Conservation (phyloP, 2,329 filamentous ascomycete species). For the Penicillium hesseltinei region DNA sequence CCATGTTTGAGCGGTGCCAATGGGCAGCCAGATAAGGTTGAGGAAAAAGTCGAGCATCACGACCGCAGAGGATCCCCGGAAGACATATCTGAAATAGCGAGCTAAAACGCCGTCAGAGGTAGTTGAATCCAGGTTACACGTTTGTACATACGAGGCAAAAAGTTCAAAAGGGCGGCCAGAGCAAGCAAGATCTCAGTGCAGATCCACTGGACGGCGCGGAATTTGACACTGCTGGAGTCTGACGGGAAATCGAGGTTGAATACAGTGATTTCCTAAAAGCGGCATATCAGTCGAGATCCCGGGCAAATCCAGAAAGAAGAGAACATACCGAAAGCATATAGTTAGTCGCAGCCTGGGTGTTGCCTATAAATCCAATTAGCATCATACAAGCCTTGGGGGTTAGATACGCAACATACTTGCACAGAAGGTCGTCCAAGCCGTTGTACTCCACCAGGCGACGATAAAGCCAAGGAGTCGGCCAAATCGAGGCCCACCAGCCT, state of each 20-base stretch:
- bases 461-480: constrained; percentile 59
- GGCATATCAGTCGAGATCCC: constrained; percentile 8
- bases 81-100: constrained; percentile 39
- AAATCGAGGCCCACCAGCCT: constrained; percentile 55
- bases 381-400: neutral
- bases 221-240: constrained; percentile 54
- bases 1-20: constrained; percentile 55
- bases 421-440: constrained; percentile 61
- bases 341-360: constrained; percentile 52
- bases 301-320: neutral
- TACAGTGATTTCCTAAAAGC: constrained; percentile 54
- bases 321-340: constrained; percentile 52
- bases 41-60: constrained; percentile 59
- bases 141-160: constrained; percentile 48
- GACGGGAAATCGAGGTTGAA: constrained; percentile 57
- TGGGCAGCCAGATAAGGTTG: constrained; percentile 62
- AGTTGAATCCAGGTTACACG: neutral
- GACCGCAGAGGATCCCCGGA: constrained; percentile 50
- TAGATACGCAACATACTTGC: constrained; percentile 40
- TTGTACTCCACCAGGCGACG: constrained; percentile 65
- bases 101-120: constrained; percentile 14
- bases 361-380: constrained; percentile 33
- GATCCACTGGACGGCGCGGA: constrained; percentile 62
- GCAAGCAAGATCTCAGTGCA: constrained; percentile 54
- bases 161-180: constrained; percentile 51